Base-by-base conservation (phyloP, 2,329 filamentous ascomycete genomes). In the Aspergillus pseudoviridinutans region DNA sequence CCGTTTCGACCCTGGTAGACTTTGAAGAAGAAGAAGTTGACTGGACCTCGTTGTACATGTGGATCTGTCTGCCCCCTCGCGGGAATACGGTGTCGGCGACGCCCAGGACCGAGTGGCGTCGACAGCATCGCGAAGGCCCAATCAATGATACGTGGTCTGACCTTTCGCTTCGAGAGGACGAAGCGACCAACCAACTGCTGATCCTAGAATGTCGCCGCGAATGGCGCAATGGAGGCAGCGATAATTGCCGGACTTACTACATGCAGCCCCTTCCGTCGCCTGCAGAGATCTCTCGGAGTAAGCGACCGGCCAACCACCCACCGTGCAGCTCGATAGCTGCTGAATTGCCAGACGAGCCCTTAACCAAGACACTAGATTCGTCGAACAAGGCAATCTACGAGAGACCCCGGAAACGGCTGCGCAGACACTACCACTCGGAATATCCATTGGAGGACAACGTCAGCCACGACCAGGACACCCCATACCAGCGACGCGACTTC, bases 131-230 rank as follows among this genome's bases (percentile, higher is more conserved):
- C 28, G 88, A 92, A 68, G 89, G 89, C 0, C 83, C 87, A 0
- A 85, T 91, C 17, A 88, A 92, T 62, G 86, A 91, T 64, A 82
- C 87, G 2, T 92, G 89, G 88, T 87, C 84, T 0, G 83, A 85
- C 57, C 74, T 92, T 3, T 81, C 81, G 3, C 75, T 92, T 1
- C 80, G 84, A 28, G 78, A 77, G 35, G 84, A 90, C 58, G 85
- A 90, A 58, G 64, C 65, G 10, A 86, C 82, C 0, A 84, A 84
- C 1, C 71, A 79, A 14, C 72, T 89, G 1, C 77, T 82, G 52
- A 85, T 90, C 20, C 72, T 90, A 0, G 89, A 92, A 70, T 83
- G 82, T 29, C 80, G 89, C 14, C 86, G 85, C 28, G 89, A 92
- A 69, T 91, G 87, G 85, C 78, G 74, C 9, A 67, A 78, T 50